Evolutionary conservation across 345 rosid genomes (phyloP), one percentile per base, ranked within the genome.

Genomic region (Populus deltoides): DNA sequence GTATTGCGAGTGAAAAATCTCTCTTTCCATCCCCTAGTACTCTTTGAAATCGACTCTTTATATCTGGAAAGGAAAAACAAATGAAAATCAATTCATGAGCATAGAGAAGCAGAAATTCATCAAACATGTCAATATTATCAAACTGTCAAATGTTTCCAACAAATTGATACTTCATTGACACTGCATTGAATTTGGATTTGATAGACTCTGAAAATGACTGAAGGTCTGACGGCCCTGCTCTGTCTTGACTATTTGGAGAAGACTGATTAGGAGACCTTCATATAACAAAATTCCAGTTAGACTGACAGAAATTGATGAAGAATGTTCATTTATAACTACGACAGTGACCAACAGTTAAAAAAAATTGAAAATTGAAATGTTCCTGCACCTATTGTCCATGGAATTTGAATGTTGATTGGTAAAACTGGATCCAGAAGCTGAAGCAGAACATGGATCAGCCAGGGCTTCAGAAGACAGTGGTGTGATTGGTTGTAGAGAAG

Each of bases 21-120:
- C 77, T 96, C 99, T 79, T 89, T 96, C 99, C 97, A 96, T 75
- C 86, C 97, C 83, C 94, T 86, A 55, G 99, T 93, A 84, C 97
- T 87, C 91, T 90, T 96, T 74, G 98, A 88, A 84, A 96, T 88
- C 2, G 99, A 93, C 74, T 96, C 99, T 81, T 91, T 96, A 85
- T 92, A 96, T 84, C 99, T 96, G 70, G 63, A 76, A 51, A 53
- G 43, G 47, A 73, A 49, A 41, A 36, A 41, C 6, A 62, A 17
- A 12, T 31, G 13, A 62, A 20, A 16, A 18, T 20, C 5, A 39
- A 74, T 3, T 55, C 25, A 39, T 35, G 36, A 3, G 27, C 18
- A 73, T 38, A 8, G 33, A 33, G 47, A 27, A 17, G 7, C 35
- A 66, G 13, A 3, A 18, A 66, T 66, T 57, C 53, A 25, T 73